Evolutionary conservation across 2,329 filamentous ascomycete species (phyloP), one percentile per base, ranked within the genome.

Genomic region (Truncatella angustata): DNA sequence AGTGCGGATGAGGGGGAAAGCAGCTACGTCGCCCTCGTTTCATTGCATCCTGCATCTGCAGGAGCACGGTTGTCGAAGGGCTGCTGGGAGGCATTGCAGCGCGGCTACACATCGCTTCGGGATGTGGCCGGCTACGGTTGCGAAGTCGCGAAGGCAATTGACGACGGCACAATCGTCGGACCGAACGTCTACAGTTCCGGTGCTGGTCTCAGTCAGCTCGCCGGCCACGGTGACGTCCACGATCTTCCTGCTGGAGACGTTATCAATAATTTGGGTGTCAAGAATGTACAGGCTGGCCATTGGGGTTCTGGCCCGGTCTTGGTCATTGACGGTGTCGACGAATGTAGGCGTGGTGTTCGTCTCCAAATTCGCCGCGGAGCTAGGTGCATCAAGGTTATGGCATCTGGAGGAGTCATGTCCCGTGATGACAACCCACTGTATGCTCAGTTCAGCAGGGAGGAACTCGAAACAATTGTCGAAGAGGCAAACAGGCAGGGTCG

Each of bases 301-400:
- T 67, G 64, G 55, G 63, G 63, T 3, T 54, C 58, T 3, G 55
- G 56, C 24, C 55, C 56, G 51, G 60, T 51, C 37, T 44, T 64
- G 34, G 56, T 73, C 4, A 69, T 66, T 11, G 71, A 74, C 50
- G 71, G 72, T 11, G 64, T 71, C 0, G 70, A 73, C 30, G 70
- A 74, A 55, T 74, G 71, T 52, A 60, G 70, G 24, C 66, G 66
- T 5, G 71, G 63, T 0, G 71, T 74, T 36, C 61, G 71, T 1
- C 61, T 68, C 51, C 70, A 73, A 63, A 66, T 75, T 47, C 66
- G 71, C 1, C 65, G 71, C 30, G 72, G 72, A 7, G 72, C 72
- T 1, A 60, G 59, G 16, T 69, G 66, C 54, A 70, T 75, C 63
- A 74, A 75, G 61, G 56, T 74, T 24, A 60, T 73, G 36, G 70